Evolutionary conservation across 352 stramenopile genomes (phyloP).

Genomic region (Globisporangium cystogenes): DNA sequence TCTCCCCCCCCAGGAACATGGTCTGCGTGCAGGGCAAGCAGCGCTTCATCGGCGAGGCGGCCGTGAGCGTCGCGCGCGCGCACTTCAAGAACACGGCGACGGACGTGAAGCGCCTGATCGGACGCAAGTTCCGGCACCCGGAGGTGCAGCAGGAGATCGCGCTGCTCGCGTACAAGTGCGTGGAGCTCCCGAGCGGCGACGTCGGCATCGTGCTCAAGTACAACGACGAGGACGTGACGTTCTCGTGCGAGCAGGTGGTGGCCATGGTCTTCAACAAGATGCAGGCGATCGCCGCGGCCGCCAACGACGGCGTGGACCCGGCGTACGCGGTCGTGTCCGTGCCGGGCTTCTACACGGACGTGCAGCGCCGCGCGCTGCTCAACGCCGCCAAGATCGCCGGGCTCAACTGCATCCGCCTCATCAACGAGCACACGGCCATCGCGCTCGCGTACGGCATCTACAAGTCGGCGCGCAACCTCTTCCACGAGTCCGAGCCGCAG

Average conservation of each 20-base stretch:
- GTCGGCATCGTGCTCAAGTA: slow-evolving; percentile 91
- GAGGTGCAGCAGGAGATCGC: slow-evolving; percentile 95
- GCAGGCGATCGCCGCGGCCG: slow-evolving; percentile 90
- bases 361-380: slow-evolving; percentile 94
- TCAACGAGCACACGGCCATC: slow-evolving; percentile 98
- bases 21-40: slow-evolving; percentile 88
- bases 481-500: slow-evolving; percentile 90
- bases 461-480: slow-evolving; percentile 93
- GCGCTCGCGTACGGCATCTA: slow-evolving; percentile 96
- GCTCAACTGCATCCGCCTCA: slow-evolving; percentile 95
- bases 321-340: slow-evolving; percentile 94
- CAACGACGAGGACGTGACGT: slow-evolving; percentile 86
- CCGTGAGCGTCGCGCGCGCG: slow-evolving; percentile 86
- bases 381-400: slow-evolving; percentile 92
- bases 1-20: slow-evolving; percentile 81
- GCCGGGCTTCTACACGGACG: slow-evolving; percentile 97
- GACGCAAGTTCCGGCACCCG: slow-evolving; percentile 94
- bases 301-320: slow-evolving; percentile 86
- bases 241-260: slow-evolving; percentile 95
- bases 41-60: slow-evolving; percentile 92
- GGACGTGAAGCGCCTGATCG: slow-evolving; percentile 97
- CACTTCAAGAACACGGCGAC: slow-evolving; percentile 99
- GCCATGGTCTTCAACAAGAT: slow-evolving; percentile 98
- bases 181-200: slow-evolving; percentile 84
- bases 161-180: slow-evolving; percentile 88